Base-by-base conservation (phyloP, 768 basidiomycete genomes). In the Kwoniella sp. region DNA sequence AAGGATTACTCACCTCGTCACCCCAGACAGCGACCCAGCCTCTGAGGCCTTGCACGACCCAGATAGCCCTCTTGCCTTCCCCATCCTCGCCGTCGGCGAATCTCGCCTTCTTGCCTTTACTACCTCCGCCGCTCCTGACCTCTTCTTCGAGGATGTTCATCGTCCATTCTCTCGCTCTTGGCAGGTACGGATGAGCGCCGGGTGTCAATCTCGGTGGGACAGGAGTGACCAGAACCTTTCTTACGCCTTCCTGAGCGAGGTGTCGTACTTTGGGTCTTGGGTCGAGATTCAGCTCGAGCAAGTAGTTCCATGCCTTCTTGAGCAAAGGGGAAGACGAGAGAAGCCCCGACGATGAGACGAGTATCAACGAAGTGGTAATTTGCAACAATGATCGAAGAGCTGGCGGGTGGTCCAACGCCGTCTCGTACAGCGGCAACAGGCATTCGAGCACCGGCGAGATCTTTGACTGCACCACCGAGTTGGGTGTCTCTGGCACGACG, bases 201-300 rank as follows among this genome's bases (percentile, higher is more conserved):
- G 78, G 59, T 2, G 69, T 70, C 4, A 86, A 73, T 38, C 90
- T 84, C 0, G 95, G 95, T 3, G 87, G 84, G 2, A 92, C 90
- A 9, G 93, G 92, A 26, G 84, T 84, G 17, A 85, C 84, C 37
- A 99, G 83, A 2, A 93, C 84, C 70, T 91, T 89, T 72, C 85
- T 86, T 31, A 99, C 85, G 22, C 90, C 86, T 74, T 97, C 94
- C 52, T 89, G 88, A 25, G 94, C 93, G 76, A 89, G 87, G 81
- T 86, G 93, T 61, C 96, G 87, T 58, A 99, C 93, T 83, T 98
- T 97, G 22, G 96, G 96, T 56, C 96, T 84, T 3, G 88, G 85
- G 82, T 99, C 96, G 50, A 92, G 84, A 71, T 87, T 88, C 53
- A 96, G 82, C 54, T 91, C 89, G 47, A 98, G 82, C 58, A 96